Evolutionary conservation across 495 filamentous ascomycete species (phyloP).

Genomic region (Cairneyella variabilis): DNA sequence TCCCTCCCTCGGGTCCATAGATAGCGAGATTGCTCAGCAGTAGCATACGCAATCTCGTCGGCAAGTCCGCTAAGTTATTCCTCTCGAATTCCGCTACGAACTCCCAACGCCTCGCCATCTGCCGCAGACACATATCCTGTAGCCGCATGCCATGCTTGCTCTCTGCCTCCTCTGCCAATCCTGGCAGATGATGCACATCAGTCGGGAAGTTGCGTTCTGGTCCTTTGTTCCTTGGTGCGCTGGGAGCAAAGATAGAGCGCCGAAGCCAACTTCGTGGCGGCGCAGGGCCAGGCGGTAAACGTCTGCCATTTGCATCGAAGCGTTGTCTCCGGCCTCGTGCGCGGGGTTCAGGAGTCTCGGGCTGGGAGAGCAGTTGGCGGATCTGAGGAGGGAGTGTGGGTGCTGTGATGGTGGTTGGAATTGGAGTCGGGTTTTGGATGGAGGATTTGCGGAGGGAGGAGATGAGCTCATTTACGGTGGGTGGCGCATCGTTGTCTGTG

Average conservation of each 20-base stretch:
- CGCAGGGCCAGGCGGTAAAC: constrained; percentile 61
- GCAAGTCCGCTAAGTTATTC: constrained; percentile 60
- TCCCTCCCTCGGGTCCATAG: constrained; percentile 42
- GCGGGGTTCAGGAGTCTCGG: constrained; percentile 45
- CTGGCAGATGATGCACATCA: constrained; percentile 40
- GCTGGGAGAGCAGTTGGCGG: constrained; percentile 60
- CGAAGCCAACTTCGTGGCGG: constrained; percentile 68
- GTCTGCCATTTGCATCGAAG: constrained; percentile 38
- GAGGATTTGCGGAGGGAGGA: constrained; percentile 40
- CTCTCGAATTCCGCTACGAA: constrained; percentile 64
- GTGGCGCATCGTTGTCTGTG: constrained; percentile 23
- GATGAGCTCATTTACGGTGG: constrained; percentile 47
- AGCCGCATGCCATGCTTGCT: constrained; percentile 39
- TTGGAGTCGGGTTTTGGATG: constrained; percentile 15
- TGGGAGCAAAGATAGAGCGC: constrained; percentile 24
- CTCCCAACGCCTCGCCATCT: constrained; percentile 65
- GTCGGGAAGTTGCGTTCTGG: constrained; percentile 24
- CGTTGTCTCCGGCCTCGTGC: constrained; percentile 21
- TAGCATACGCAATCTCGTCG: constrained; percentile 53
- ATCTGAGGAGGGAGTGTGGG: constrained; percentile 48
- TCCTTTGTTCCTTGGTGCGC: background rate
- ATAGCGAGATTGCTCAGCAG: constrained; percentile 62
- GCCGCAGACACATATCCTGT: constrained; percentile 49
- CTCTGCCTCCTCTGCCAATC: constrained; percentile 35
- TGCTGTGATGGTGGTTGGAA: constrained; percentile 17